Base-by-base conservation (phyloP, 225 moss, liverwort and hornwort species). In the Asterella californica region DNA sequence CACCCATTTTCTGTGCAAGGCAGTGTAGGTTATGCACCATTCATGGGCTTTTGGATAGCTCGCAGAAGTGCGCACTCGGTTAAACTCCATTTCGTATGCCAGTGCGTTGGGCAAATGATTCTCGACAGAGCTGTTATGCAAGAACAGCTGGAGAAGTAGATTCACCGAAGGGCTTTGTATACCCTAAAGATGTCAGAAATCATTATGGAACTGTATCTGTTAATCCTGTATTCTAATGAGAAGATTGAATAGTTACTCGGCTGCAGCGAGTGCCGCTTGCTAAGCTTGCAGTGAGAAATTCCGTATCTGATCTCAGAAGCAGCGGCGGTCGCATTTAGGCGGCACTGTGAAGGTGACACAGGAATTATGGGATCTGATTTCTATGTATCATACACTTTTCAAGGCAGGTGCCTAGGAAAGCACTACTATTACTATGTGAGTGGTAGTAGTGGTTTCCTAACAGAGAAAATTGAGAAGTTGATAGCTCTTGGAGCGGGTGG, bases 201-300 rank as follows among this genome's bases (percentile, higher is more conserved):
- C 24, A 42, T 25, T 24, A 45, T 65, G 32, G 46, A 47, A 48
- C 76, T 60, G 76, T 74, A 45, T 47, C 14, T 46, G 77, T 64
- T 62, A n/a, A 77, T 46, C 77, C n/a, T 77, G 77, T 77, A 77
- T 27, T 77, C 29, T 77, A 77, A 63, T 30, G n/a, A 77, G 42
- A 77, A 77, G 24, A 25, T 22, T 71, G 17, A 71, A 48, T 27
- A 71, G n/a, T 42, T 10, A 36, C 33, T 34, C 18, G 5, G 17
- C 1, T 36, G 36, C 67, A 34, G 67, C 67, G 18, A 34, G 18
- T 36, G 67, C 34, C 19, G 17, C 37, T 67, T 37, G 19, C 67
- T 22, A 24, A 42, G 57, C 57, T 57, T 57, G 57, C 57, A 57
- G 57, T 57, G 1, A 6, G 22, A 21, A 57, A 53, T 5, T 18